These are phyloP conservation scores for Monoraphidium neglectum DNA, from an alignment of 139 green algal genomes.

Conservation along the genomic window DNA sequence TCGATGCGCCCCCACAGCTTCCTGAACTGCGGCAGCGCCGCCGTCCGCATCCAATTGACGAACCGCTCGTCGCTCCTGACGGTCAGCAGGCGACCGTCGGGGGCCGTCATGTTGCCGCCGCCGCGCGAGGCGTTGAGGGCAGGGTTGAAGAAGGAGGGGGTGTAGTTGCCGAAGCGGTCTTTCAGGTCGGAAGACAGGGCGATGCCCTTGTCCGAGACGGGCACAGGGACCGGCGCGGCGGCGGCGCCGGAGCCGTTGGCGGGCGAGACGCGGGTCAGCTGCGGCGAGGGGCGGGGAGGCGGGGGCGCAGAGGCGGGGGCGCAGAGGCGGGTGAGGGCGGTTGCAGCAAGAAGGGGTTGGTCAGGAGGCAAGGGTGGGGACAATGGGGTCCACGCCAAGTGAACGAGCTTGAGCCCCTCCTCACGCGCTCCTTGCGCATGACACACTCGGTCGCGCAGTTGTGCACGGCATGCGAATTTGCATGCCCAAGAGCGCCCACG, in stretches of 20 bases:
- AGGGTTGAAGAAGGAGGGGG: slow-evolving; percentile 37
- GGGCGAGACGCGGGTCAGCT: background rate
- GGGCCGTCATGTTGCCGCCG: slow-evolving; percentile 34
- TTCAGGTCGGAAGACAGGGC: slow-evolving; percentile 40
- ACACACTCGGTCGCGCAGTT: no score
- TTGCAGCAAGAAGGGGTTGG: no score
- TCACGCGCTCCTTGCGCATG: no score
- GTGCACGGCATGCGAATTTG: background rate
- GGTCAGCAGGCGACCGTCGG: background rate
- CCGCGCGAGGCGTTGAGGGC: slow-evolving; percentile 17
- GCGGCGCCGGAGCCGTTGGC: no score
- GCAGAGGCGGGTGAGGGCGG: no score
- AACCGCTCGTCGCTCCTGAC: slow-evolving; percentile 88
- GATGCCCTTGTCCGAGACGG: slow-evolving; percentile 25
- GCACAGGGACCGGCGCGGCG: background rate
- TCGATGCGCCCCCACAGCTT: slow-evolving; percentile 66
- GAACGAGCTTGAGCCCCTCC: no score
- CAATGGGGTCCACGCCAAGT: no score
- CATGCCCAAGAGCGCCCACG: background rate
- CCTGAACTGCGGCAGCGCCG: slow-evolving; percentile 62
- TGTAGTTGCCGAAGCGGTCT: slow-evolving; percentile 43
- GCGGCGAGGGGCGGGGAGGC: background rate
- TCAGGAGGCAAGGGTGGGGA: no score
- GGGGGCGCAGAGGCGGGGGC: background rate
- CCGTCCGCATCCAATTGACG: slow-evolving; percentile 95